Percentiles rank a stretch among this genome's conserved stretches.
phyloP scores from a whole-genome alignment of 768 basidiomycete species.

The Calocybe cyanea region DNA sequence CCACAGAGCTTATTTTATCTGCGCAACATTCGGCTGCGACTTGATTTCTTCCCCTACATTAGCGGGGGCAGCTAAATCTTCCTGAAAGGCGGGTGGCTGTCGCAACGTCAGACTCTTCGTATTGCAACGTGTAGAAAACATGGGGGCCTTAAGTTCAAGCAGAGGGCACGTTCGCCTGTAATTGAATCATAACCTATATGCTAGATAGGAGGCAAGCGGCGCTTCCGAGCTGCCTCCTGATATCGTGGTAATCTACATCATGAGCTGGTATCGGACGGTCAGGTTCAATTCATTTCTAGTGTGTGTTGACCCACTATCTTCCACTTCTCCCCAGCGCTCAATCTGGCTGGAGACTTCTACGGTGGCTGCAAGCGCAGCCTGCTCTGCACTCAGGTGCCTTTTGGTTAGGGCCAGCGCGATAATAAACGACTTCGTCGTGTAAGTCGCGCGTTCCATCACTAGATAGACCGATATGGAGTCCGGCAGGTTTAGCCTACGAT shows the following conservation, averaged over 20 bases:
- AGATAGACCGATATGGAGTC: constrained; percentile 3
- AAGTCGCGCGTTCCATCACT: constrained; percentile 92
- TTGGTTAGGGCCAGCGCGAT: constrained; percentile 83
- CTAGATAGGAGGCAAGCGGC: constrained; percentile 58
- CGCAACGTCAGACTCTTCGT: too few species aligned
- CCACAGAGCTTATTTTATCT: too few species aligned
- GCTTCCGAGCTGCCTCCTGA: constrained; percentile 82
- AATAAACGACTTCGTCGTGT: constrained; percentile 87
- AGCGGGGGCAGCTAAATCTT: too few species aligned
- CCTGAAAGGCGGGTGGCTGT: too few species aligned
- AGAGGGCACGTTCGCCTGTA: neutral
- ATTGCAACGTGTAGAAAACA: too few species aligned
- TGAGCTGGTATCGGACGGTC: constrained; percentile 61
- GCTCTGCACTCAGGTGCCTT: constrained; percentile 71
- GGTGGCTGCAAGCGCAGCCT: constrained; percentile 80
- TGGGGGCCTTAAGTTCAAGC: too few species aligned
- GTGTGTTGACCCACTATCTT: constrained; percentile 75
- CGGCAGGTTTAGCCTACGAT: neutral
- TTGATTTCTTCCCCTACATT: too few species aligned
- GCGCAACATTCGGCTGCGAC: too few species aligned
- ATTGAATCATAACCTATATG: constrained; percentile 17
- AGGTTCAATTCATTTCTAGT: constrained; percentile 5
- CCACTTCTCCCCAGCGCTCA: constrained; percentile 98
- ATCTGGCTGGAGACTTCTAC: constrained; percentile 97
- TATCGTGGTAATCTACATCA: constrained; percentile 95